phyloP scores from a whole-genome alignment of 495 filamentous ascomycete species.

The Aspergillus indologenus region DNA sequence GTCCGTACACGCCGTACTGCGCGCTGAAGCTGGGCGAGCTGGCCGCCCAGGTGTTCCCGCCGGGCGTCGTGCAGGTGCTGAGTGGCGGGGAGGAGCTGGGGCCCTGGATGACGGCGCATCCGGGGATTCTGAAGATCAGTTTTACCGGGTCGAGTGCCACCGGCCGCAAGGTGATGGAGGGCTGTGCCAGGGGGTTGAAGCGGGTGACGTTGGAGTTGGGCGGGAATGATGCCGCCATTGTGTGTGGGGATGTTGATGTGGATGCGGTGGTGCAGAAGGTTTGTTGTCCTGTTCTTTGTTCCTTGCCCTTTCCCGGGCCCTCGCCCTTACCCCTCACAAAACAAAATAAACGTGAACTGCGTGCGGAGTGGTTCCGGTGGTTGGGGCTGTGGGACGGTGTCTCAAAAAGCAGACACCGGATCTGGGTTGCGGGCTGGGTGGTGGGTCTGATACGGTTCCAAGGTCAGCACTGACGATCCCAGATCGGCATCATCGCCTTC shows the following conservation, averaged over 20 bases:
- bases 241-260: slow-evolving; percentile 61
- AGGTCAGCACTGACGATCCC: too few species aligned
- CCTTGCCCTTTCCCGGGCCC: neutral
- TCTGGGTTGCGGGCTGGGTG: too few species aligned
- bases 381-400: too few species aligned
- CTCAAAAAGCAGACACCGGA: too few species aligned
- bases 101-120: slow-evolving; percentile 54
- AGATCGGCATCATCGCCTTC: slow-evolving; percentile 45
- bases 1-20: slow-evolving; percentile 66
- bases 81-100: slow-evolving; percentile 67
- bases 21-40: slow-evolving; percentile 63
- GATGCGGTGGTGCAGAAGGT: slow-evolving; percentile 54
- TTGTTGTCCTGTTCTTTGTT: neutral
- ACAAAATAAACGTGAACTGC: too few species aligned
- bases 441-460: too few species aligned
- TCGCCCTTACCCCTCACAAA: too few species aligned
- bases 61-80: slow-evolving; percentile 63
- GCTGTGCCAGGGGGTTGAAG: slow-evolving; percentile 60
- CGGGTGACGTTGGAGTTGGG: slow-evolving; percentile 57
- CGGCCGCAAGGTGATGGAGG: slow-evolving; percentile 62
- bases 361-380: too few species aligned
- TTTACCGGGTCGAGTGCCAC: slow-evolving; percentile 66
- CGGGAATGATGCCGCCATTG: slow-evolving; percentile 63
- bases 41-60: slow-evolving; percentile 57
- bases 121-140: slow-evolving; percentile 61